Conservation (phyloP, 768 basidiomycete genomes). For the Suillus decipiens region DNA sequence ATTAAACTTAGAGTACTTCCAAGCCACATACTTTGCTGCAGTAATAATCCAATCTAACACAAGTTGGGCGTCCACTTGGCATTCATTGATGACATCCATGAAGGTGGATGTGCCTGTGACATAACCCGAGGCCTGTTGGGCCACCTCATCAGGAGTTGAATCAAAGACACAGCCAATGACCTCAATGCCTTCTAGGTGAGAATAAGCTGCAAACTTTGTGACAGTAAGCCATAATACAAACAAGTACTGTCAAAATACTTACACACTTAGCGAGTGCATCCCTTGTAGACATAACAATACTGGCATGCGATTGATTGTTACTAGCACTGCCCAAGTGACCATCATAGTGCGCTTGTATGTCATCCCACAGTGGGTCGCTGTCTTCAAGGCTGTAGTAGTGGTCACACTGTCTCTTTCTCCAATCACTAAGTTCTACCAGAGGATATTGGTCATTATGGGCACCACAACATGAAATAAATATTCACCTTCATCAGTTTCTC, state of each 20-base stretch:
- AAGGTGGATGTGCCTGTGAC: background rate
- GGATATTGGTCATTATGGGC: background rate
- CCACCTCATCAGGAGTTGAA: background rate
- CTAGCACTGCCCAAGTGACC: background rate
- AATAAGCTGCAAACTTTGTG: background rate
- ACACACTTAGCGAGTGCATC: background rate
- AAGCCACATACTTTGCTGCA: background rate
- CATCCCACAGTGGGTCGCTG: background rate
- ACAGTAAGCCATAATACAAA: constrained; percentile 2
- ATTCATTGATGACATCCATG: background rate
- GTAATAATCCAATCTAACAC: background rate
- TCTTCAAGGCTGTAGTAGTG: background rate
- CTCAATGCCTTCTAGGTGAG: background rate
- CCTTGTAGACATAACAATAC: background rate
- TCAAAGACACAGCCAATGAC: constrained; percentile 1
- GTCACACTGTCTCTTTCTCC: background rate
- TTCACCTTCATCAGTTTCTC: background rate
- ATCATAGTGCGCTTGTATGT: background rate
- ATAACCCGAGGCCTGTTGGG: background rate
- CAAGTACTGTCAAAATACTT: background rate
- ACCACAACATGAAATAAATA: background rate
- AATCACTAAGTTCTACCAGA: background rate
- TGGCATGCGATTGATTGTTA: background rate
- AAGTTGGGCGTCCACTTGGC: background rate
- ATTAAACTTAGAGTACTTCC: background rate